Conservation (phyloP, 2,329 filamentous ascomycete genomes). For the Ascochyta rabiei region DNA sequence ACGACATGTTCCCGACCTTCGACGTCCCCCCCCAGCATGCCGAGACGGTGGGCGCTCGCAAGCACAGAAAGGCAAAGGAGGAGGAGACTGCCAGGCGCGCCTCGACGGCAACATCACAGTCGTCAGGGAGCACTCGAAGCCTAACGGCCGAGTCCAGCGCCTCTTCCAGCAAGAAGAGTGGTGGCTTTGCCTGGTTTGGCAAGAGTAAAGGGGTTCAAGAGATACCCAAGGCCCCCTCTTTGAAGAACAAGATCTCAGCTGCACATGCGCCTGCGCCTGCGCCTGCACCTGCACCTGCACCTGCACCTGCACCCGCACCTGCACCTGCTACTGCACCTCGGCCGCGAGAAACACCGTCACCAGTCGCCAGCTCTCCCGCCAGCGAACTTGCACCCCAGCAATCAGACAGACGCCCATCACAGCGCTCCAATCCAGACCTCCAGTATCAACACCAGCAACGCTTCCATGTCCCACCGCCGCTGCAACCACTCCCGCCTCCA, state of each 20-base stretch:
- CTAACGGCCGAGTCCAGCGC: constrained; percentile 14
- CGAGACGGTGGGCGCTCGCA: constrained; percentile 35
- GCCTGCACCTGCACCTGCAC: neutral
- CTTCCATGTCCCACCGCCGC: constrained; percentile 18
- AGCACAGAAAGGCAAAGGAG: constrained; percentile 29
- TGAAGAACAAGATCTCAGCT: constrained; percentile 17
- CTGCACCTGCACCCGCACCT: neutral
- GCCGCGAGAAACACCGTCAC: constrained; percentile 20
- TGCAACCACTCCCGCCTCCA: constrained; percentile 27
- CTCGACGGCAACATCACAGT: constrained; percentile 30
- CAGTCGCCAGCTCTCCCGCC: constrained; percentile 9
- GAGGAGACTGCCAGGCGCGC: constrained; percentile 25
- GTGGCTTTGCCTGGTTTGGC: constrained; percentile 26
- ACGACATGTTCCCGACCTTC: constrained; percentile 36
- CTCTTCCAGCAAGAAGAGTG: constrained; percentile 16
- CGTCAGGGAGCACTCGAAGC: constrained; percentile 27
- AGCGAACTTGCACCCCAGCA: constrained; percentile 7
- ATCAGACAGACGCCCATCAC: constrained; percentile 5
- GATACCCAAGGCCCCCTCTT: constrained; percentile 23
- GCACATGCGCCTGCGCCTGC: neutral
- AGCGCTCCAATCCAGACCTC: constrained; percentile 9
- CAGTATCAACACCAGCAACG: constrained; percentile 18
- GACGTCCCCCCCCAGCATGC: constrained; percentile 34
- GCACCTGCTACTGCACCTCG: neutral
- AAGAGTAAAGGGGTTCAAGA: constrained; percentile 36